Base-by-base conservation (phyloP, 768 basidiomycete species). In the Agrocybe chaxingu region DNA sequence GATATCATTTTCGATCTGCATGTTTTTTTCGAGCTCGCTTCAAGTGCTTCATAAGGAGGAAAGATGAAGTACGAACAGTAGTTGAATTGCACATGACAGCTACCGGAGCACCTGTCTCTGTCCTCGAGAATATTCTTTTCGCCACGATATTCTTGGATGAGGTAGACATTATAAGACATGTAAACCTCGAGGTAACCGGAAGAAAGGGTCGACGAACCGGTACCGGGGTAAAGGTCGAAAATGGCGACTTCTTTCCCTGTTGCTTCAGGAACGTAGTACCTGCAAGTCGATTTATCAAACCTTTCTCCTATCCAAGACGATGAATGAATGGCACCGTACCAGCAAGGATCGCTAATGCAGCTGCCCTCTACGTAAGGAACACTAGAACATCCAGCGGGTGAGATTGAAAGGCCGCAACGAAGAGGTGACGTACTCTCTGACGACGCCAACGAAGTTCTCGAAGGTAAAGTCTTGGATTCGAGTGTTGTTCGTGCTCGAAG, bases 211-310 rank as follows among this genome's bases (percentile, higher is more conserved):
- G n/a, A 42, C 73, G 29, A 45, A 80, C 79, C 74, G 7, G 81
- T 83, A n/a, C 68, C 67, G 2, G 77, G 75, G 52, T 81, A 79
- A 18, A 85, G 62, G 57, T 84, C 82, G 34, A 83, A 72, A 42
- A 85, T 82, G 5, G 68, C 68, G 18, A 79, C 78, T 62, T 85
- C 81, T 54, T 76, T 80, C 29, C 81, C 79, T 1, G 81, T 82
- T 7, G 80, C 79, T 16, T 73, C 73, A 2, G 69, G 52, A 0
- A 84, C 80, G 41, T 58, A 66, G 59, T 83, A 81, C 67, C 69
- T 69, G 24, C 7, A 29, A 30, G 8, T 8, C 30, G 8, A 12
- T 39, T 10, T 11, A 39, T 24, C 32, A 39, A 16, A 24, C 24
- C 24, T 24, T 3, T 24, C 24, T 24, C 24, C 24, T n/a, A 36